Evolutionary conservation across 1,284 basidiomycete species (phyloP).

Genomic region (Trichosporon ovoides): DNA sequence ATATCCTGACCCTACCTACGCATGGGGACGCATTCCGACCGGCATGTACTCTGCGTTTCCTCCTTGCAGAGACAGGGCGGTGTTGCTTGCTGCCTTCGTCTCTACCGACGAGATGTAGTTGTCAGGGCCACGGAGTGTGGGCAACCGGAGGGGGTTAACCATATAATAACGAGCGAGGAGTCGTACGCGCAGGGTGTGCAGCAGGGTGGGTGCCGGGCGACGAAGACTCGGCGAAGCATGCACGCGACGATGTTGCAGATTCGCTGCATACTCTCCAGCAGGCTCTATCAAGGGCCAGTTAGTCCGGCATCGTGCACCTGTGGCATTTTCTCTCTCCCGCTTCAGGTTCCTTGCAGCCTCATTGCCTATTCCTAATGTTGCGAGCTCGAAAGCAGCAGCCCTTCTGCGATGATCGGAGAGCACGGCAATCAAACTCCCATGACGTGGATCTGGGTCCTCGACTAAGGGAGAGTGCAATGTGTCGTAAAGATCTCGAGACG

Average conservation of each 20-base stretch:
- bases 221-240: not conserved
- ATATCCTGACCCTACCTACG: too few species aligned
- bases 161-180: slow-evolving; percentile 2
- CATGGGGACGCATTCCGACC: too few species aligned
- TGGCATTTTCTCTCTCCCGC: too few species aligned
- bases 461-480: not conserved
- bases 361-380: too few species aligned
- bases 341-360: too few species aligned
- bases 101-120: not conserved
- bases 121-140: not conserved
- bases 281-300: too few species aligned
- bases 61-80: not conserved
- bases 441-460: not conserved
- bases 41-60: not conserved
- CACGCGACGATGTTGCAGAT: not conserved
- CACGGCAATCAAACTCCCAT: not conserved
- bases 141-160: not conserved
- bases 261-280: too few species aligned
- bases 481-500: not conserved
- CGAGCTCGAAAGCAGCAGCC: too few species aligned
- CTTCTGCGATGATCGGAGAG: too few species aligned
- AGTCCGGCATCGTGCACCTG: too few species aligned
- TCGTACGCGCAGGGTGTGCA: not conserved
- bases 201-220: not conserved
- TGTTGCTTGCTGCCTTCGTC: not conserved